Evolutionary conservation across 352 stramenopile species (phyloP).

Genomic region (Phytophthora quininea): DNA sequence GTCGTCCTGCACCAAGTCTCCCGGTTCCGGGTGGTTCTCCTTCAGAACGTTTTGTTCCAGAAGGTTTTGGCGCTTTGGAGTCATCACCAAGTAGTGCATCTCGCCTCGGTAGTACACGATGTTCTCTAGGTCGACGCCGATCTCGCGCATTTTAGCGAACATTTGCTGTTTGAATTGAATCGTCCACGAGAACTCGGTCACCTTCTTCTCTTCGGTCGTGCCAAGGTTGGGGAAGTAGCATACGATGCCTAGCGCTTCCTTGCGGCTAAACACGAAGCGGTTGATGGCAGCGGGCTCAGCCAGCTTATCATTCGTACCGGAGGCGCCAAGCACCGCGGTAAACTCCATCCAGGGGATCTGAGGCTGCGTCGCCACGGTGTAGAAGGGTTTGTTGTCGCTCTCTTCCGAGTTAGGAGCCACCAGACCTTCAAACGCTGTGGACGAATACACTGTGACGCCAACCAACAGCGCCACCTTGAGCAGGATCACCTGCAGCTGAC

Average conservation of each 20-base stretch:
- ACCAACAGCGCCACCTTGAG: slow-evolving; percentile 83
- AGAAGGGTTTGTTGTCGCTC: slow-evolving; percentile 67
- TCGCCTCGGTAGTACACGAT: slow-evolving; percentile 88
- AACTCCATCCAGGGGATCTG: slow-evolving; percentile 85
- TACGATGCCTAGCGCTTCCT: slow-evolving; percentile 81
- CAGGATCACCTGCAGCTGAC: slow-evolving; percentile 85
- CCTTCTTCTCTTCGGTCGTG: slow-evolving; percentile 77
- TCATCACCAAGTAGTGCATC: slow-evolving; percentile 90
- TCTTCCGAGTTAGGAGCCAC: slow-evolving; percentile 56
- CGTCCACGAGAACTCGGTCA: slow-evolving; percentile 85
- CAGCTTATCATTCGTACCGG: slow-evolving; percentile 73
- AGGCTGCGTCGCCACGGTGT: slow-evolving; percentile 72
- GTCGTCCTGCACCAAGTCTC: slow-evolving; percentile 66
- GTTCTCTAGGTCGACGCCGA: slow-evolving; percentile 82
- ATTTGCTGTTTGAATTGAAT: slow-evolving; percentile 88
- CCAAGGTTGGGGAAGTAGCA: slow-evolving; percentile 82
- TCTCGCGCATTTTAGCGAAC: slow-evolving; percentile 78
- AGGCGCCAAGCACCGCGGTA: slow-evolving; percentile 68
- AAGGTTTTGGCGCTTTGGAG: slow-evolving; percentile 76
- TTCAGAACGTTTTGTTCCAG: slow-evolving; percentile 77
- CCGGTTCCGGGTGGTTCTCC: slow-evolving; percentile 65
- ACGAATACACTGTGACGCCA: slow-evolving; percentile 70
- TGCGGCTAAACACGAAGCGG: slow-evolving; percentile 81
- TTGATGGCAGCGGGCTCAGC: slow-evolving; percentile 69
- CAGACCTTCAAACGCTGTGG: slow-evolving; percentile 67